Evolutionary conservation across 495 filamentous ascomycete genomes (phyloP), one percentile per base, ranked within the genome.

Genomic region (Talaromyces stipitatus): DNA sequence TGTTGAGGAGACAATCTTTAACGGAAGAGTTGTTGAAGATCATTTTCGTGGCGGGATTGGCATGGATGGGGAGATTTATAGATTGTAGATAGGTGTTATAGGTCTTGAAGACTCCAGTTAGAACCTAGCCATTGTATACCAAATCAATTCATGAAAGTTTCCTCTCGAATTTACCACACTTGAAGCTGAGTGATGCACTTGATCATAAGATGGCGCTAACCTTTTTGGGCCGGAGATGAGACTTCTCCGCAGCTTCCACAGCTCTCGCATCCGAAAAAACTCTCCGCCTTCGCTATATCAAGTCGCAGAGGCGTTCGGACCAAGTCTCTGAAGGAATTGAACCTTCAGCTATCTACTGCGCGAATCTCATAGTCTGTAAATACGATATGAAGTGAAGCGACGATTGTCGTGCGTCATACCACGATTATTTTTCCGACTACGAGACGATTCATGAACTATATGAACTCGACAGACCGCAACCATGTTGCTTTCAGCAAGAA

Each of bases 1-100:
- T 47, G 81, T 97, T 10, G 68, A 83, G 16, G 88, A 92, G 76
- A 97, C 92, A 1, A 76, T 97, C 2, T 33, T 84, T 28, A 74
- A 80, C 8, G 90, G 92, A 3, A 85, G 71, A 45, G 80, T 97
- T 8, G 80, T 97, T 27, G 72, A 73, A 8, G 89, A 95, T 62
- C 72, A 92, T 62, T 92, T 92, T 57, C 71, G 75, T 7, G 75
- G 75, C 36, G 74, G 72, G 0, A 72, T 78, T 65, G 69, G 69
- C 41, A 57, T 58, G 12, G 62, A 66, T 55, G 71, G 71, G 1
- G 63, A 69, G 43, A 72, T 77, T 50, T 56, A 76, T 55, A 65
- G 74, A 23, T 54, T 77, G 24, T 76, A 67, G 62, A 62, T 18
- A 54, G 53, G 58, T 60, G n/a, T 53, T 56, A 47, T 46, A 47